These are phyloP conservation scores for Trebouxia sp. DNA, from an alignment of 139 green algal species.

Conservation along the genomic window DNA sequence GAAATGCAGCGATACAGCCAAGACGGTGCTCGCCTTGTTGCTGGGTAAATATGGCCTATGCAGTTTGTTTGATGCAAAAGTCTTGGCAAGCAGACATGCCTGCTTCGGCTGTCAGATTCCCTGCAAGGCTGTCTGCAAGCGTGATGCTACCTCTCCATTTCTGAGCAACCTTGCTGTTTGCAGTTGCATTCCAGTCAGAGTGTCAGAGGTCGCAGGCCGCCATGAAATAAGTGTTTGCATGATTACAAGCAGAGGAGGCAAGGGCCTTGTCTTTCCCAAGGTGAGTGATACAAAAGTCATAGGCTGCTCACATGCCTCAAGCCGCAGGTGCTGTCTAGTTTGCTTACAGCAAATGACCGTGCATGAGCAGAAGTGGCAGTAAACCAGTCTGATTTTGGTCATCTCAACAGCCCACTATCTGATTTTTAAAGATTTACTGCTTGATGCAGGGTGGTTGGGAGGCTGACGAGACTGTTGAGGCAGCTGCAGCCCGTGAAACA, in stretches of 20 bases:
- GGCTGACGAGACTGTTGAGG: conserved; percentile 83
- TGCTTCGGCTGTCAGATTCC: background rate
- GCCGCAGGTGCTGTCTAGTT: no score
- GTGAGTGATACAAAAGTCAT: no score
- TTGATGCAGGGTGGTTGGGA: conserved; percentile 87
- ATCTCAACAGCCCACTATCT: background rate
- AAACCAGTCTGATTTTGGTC: background rate
- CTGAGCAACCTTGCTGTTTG: no score
- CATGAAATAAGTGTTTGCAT: conserved; percentile 68
- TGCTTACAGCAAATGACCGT: no score
- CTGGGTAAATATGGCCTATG: conserved; percentile 50
- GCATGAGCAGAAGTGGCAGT: no score
- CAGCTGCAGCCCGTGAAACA: conserved; percentile 82
- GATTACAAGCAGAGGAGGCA: conserved; percentile 72
- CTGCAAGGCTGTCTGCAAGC: background rate
- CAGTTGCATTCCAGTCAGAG: conserved; percentile 84
- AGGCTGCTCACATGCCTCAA: no score
- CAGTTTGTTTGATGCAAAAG: background rate
- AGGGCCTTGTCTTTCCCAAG: conserved; percentile 87
- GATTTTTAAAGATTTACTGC: background rate
- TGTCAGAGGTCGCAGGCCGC: conserved; percentile 28
- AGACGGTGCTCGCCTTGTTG: conserved; percentile 65
- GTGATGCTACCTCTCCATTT: no score
- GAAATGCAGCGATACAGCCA: conserved; percentile 69
- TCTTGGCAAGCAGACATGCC: background rate